Conservation (phyloP, 192 early-diverging fungal species). For the Kappamyces sp. region DNA sequence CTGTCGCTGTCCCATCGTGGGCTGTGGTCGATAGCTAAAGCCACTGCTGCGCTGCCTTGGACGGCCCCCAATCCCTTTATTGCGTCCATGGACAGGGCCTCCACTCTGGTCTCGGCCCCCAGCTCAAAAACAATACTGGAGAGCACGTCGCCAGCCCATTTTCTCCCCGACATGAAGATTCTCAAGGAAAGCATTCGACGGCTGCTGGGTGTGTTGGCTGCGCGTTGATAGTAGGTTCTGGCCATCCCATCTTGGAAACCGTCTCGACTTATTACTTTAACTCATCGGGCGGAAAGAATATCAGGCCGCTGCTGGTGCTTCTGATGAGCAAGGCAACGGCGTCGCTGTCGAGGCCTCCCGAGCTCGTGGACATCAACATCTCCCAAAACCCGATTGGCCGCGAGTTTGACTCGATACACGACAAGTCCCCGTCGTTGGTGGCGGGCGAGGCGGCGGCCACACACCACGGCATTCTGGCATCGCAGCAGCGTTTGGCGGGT, state of each 20-base stretch:
- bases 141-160: too few species aligned
- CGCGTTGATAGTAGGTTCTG: conserved; percentile 63
- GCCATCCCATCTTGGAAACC: conserved; percentile 84
- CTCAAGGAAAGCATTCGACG: too few species aligned
- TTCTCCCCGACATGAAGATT: too few species aligned
- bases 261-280: conserved; percentile 85
- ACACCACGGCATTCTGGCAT: conserved; percentile 56
- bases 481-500: conserved; percentile 78
- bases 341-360: conserved; percentile 2
- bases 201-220: too few species aligned
- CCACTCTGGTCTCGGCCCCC: too few species aligned
- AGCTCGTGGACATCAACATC: not conserved
- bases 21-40: too few species aligned
- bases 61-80: too few species aligned
- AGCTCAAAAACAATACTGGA: too few species aligned
- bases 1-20: too few species aligned
- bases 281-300: conserved; percentile 76
- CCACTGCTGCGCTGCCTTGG: too few species aligned
- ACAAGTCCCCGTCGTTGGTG: not conserved
- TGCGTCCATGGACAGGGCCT: too few species aligned
- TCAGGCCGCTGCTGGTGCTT: conserved; percentile 87
- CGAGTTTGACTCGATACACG: not conserved
- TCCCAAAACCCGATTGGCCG: conserved; percentile 6
- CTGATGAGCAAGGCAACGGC: conserved; percentile 82
- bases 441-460: conserved; percentile 6